Evolutionary conservation across 2,329 filamentous ascomycete genomes (phyloP), one percentile per base, ranked within the genome.

Genomic region (Didymella keratinophila): DNA sequence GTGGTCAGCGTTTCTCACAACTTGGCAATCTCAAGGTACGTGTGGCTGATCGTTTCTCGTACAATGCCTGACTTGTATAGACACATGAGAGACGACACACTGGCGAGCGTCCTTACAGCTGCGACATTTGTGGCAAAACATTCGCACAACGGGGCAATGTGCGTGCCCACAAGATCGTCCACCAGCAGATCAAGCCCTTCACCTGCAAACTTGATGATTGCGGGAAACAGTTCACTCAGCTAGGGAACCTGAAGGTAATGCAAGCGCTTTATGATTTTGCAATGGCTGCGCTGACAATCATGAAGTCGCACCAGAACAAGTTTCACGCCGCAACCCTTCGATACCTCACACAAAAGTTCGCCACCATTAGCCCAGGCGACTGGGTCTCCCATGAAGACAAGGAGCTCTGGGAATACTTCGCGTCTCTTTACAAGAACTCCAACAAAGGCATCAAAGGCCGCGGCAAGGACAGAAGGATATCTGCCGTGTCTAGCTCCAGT

Each of bases 381-480:
- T 79, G 82, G 5, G 86, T 93, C n/a, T 81, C 81, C 11, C 81
- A 84, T 0, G 83, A 88, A 36, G 92, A 97, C 69, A 88, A 86
- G 61, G 89, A 92, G 59, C 82, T 97, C 49, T 92, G 90, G 81
- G 86, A 90, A 66, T 96, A 97, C 79, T 95, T 98, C 73, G 85
- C 88, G 4, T 84, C 84, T 0, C 83, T 97, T n/a, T 97, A 97
- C 84, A 97, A 96, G 82, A 96, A 98, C 79, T 93, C 90, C 79
- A 98, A 98, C 84, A 97, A 97, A 78, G 95, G 95, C 1, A 97
- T 98, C 82, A 98, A 97, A 78, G 95, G 95, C 11, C 88, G 95
- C 44, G 95, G 95, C 42, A 95, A 94, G 74, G 91, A 93, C 67
- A 84, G 92, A 56, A 87, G 87, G 57, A 89, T 93, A 65, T 78